Evolutionary conservation across 1,139 yeast species (phyloP), one percentile per base, ranked within the genome.

Genomic region (Suhomyces bribrorum): DNA sequence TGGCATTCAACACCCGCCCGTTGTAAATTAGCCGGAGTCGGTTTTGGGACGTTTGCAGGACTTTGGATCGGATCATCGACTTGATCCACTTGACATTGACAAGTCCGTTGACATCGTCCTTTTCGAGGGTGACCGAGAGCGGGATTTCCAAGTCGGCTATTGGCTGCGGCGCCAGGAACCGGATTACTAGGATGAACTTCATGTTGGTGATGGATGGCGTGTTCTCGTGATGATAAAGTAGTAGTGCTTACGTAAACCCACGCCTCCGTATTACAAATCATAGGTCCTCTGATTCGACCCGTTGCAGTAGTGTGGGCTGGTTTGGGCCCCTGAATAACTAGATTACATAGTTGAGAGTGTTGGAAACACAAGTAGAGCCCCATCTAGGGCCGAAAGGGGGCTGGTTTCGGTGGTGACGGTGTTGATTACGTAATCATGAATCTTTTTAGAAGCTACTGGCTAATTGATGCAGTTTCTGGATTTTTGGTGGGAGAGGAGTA

Each of bases 21-120:
- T 79, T 80, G 53, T 83, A 79, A 28, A 89, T 84, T 47, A 89
- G 75, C 47, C 88, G 71, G 36, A 89, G 66, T 47, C 95, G 64
- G 41, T 77, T 71, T 32, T 66, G 70, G 29, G 47, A 38, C 38
- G 67, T 58, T 17, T 48, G 53, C 5, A 50, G 40, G 8, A 57
- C 61, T 29, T 56, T 53, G 23, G 48, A 49, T 26, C 77, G 52
- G 16, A 72, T 67, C 22, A 49, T 46, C 29, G 49, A 47, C 41
- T 58, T 60, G 42, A 64, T 48, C 62, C 71, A 66, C 23, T 50
- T 50, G 8, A 59, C 58, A 44, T 55, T 64, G 20, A 66, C 61
- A 17, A 66, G 46, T 37, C 45, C 53, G 44, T 65, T 63, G 37
- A 65, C 53, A 36, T 66, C 68, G 34, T 65, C 72, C 9, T 51